These are phyloP conservation scores for Annulohypoxylon maeteangense DNA, from an alignment of 495 filamentous ascomycete species.

Conservation along the genomic window DNA sequence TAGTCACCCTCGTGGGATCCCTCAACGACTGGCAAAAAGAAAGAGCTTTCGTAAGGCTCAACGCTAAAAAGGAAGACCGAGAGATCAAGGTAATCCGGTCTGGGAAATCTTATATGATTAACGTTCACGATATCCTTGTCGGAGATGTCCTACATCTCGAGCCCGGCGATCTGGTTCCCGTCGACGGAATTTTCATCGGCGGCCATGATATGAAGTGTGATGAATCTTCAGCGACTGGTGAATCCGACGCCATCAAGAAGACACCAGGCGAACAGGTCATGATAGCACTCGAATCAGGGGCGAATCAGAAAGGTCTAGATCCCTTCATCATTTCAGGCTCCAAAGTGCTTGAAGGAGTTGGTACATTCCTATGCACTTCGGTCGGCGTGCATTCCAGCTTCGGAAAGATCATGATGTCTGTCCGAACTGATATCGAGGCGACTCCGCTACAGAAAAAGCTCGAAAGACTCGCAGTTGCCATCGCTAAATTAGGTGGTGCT, in stretches of 20 bases:
- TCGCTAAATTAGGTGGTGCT: constrained; percentile 78
- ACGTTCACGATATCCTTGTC: constrained; percentile 81
- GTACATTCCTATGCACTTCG: constrained; percentile 79
- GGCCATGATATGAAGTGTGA: constrained; percentile 81
- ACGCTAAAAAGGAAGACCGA: constrained; percentile 78
- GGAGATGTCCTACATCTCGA: constrained; percentile 87
- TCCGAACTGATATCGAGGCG: constrained; percentile 78
- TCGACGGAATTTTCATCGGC: constrained; percentile 79
- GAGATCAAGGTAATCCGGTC: constrained; percentile 79
- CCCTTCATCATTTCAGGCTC: constrained; percentile 86
- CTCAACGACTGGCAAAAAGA: constrained; percentile 80
- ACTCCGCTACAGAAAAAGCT: constrained; percentile 83
- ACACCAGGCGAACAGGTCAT: constrained; percentile 70
- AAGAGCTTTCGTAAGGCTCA: constrained; percentile 74
- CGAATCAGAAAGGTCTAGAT: constrained; percentile 64
- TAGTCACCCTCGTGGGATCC: constrained; percentile 74
- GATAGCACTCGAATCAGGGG: constrained; percentile 67
- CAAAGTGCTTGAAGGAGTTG: constrained; percentile 84
- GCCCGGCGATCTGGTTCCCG: constrained; percentile 88
- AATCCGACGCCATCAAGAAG: constrained; percentile 75
- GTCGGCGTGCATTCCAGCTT: constrained; percentile 77
- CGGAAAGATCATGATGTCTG: constrained; percentile 85
- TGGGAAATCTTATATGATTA: constrained; percentile 79
- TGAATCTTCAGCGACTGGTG: constrained; percentile 81
- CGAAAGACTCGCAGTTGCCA: constrained; percentile 78